Conservation (phyloP, 2,329 filamentous ascomycete species). For the Penicillium nordicum region DNA sequence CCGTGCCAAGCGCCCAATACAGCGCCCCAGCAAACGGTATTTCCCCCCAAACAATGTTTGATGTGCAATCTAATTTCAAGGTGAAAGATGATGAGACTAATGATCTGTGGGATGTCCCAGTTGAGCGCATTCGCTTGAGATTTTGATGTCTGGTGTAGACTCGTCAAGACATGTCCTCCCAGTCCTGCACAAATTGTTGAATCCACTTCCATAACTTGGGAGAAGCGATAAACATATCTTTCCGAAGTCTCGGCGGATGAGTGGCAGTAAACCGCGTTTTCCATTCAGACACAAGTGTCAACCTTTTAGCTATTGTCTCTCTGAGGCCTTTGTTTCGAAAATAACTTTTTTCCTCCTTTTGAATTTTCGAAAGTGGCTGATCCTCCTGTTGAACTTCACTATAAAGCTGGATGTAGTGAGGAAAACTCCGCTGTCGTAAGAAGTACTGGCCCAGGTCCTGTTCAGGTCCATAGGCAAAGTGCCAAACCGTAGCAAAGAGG, state of each 20-base stretch:
- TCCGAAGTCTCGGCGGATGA: slow-evolving; percentile 11
- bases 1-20: no score
- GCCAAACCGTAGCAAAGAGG: neutral
- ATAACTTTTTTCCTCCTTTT: neutral
- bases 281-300: neutral
- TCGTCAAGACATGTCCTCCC: slow-evolving; percentile 7
- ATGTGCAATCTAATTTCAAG: no score
- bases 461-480: neutral
- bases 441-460: neutral
- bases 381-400: neutral
- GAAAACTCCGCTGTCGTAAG: neutral
- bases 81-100: no score
- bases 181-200: slow-evolving; percentile 14
- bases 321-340: neutral
- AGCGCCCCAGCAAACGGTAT: no score
- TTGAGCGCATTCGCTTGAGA: no score
- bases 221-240: slow-evolving; percentile 19
- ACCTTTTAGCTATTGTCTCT: neutral
- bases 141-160: no score
- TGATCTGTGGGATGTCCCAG: no score
- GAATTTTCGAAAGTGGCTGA: neutral
- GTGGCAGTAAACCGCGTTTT: neutral
- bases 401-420: neutral
- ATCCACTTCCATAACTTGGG: slow-evolving; percentile 22
- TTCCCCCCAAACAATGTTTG: no score